Evolutionary conservation across 1,284 basidiomycete species (phyloP).

Genomic region (Fomitopsis palustris): DNA sequence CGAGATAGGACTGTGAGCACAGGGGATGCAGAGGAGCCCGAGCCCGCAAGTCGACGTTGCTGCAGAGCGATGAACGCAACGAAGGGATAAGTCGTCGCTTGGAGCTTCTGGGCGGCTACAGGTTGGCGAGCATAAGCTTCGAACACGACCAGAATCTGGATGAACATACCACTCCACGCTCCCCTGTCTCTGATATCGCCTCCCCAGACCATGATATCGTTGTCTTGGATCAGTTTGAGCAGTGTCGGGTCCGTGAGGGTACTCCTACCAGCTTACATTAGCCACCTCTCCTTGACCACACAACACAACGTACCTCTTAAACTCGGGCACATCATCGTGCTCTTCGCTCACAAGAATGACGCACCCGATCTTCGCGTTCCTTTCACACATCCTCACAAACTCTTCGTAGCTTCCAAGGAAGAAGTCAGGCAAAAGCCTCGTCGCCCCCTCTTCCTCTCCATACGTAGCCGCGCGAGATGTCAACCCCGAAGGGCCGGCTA

Average conservation of each 20-base stretch:
- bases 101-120: constrained; percentile 79
- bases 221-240: constrained; percentile 61
- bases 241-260: constrained; percentile 76
- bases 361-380: constrained; percentile 73
- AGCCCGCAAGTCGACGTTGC: constrained; percentile 50
- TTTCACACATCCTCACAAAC: constrained; percentile 65
- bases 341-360: constrained; percentile 87
- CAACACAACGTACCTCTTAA: constrained; percentile 63
- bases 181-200: constrained; percentile 81
- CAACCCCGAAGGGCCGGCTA: constrained; percentile 38
- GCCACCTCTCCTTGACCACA: no score
- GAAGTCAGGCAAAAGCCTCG: constrained; percentile 73
- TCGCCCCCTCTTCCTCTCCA: constrained; percentile 16
- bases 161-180: constrained; percentile 72
- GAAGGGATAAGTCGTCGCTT: constrained; percentile 89
- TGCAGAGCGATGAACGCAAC: constrained; percentile 89
- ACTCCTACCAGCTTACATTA: constrained; percentile 38
- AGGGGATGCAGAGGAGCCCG: constrained; percentile 42
- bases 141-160: constrained; percentile 3
- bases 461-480: constrained; percentile 21
- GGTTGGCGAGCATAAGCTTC: neutral
- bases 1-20: constrained; percentile 79
- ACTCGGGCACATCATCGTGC: constrained; percentile 85
- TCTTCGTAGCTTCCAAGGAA: constrained; percentile 81
- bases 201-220: constrained; percentile 81